Conservation (phyloP, 306 rosid genomes). For the Mimosa pudica region DNA sequence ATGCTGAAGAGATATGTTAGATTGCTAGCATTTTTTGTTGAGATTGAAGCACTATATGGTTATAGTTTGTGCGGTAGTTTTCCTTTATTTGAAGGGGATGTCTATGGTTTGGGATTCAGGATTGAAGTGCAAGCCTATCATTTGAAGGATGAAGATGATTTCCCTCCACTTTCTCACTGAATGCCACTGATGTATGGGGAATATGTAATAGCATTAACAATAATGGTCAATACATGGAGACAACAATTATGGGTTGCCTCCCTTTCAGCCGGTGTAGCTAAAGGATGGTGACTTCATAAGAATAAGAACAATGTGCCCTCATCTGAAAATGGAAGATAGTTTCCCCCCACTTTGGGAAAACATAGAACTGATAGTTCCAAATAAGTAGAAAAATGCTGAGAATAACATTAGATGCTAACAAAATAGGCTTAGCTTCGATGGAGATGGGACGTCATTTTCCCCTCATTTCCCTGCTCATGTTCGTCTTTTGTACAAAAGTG, state of each 20-base stretch:
- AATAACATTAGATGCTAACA: conserved; percentile 49
- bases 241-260: conserved; percentile 42
- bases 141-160: conserved; percentile 63
- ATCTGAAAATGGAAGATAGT: conserved; percentile 44
- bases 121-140: conserved; percentile 47
- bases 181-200: conserved; percentile 49
- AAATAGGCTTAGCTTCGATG: conserved; percentile 43
- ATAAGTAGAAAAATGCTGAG: conserved; percentile 44
- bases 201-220: conserved; percentile 46
- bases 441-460: conserved; percentile 33
- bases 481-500: conserved; percentile 45
- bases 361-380: conserved; percentile 42
- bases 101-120: conserved; percentile 63
- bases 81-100: conserved; percentile 46
- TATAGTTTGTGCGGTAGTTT: conserved; percentile 41
- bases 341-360: conserved; percentile 43
- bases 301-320: conserved; percentile 49
- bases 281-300: conserved; percentile 52
- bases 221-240: conserved; percentile 52
- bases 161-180: conserved; percentile 59
- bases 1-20: conserved; percentile 31
- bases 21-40: conserved; percentile 27
- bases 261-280: conserved; percentile 47
- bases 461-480: conserved; percentile 37
- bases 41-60: conserved; percentile 44